Conservation (phyloP, 306 rosid species). For the Alnus glutinosa region DNA sequence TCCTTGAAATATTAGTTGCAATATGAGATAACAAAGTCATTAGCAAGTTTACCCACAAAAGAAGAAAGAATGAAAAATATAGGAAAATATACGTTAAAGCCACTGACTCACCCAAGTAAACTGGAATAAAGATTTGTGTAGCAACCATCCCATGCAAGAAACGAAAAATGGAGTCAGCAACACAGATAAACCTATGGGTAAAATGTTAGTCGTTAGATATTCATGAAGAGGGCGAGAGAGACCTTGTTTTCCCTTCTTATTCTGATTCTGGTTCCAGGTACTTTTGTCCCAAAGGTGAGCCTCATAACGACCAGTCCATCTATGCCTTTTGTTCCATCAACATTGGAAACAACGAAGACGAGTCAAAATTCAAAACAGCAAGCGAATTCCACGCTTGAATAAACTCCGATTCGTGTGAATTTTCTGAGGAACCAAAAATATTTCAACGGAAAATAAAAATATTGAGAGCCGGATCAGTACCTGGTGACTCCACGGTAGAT, state of each 20-base stretch:
- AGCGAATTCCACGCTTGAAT: background rate
- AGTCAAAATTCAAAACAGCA: background rate
- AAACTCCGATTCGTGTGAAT: background rate
- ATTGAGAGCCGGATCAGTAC: conserved; percentile 26
- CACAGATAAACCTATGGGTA: background rate
- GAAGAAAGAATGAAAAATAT: background rate
- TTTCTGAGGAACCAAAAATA: conserved; percentile 22
- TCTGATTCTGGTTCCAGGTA: conserved; percentile 99
- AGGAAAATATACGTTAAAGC: background rate
- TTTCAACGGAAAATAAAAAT: no score
- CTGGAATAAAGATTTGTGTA: conserved; percentile 49
- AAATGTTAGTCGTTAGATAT: background rate
- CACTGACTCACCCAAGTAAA: conserved; percentile 85
- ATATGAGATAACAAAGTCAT: conserved; percentile 1
- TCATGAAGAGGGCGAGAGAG: conserved; percentile 1
- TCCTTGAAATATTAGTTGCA: background rate
- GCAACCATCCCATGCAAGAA: conserved; percentile 48
- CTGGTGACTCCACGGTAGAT: conserved; percentile 98
- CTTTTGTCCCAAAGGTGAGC: conserved; percentile 99
- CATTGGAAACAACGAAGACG: background rate
- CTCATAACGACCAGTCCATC: conserved; percentile 99
- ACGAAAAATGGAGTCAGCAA: conserved; percentile 40
- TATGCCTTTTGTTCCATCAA: conserved; percentile 66
- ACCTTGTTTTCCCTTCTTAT: conserved; percentile 99
- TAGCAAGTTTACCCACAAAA: conserved; percentile 1